Conservation (phyloP, 768 basidiomycete species). For the Filobasidium wieringae region DNA sequence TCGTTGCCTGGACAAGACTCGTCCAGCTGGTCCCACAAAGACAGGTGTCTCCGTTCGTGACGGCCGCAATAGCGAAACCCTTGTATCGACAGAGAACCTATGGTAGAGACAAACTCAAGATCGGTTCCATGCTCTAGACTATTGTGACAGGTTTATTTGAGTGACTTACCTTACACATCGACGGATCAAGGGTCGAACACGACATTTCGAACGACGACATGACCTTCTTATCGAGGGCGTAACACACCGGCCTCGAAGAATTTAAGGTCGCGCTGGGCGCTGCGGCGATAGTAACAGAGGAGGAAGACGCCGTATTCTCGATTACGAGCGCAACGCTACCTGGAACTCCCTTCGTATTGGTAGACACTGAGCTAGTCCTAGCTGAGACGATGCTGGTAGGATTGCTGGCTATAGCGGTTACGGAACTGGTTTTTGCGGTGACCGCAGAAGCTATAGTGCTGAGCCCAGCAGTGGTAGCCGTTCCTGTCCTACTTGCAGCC, state of each 20-base stretch:
- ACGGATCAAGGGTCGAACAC: neutral
- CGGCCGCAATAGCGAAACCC: slow-evolving; percentile 20
- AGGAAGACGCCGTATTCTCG: neutral
- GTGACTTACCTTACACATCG: neutral
- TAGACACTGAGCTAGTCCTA: too few species aligned
- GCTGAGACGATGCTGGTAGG: too few species aligned
- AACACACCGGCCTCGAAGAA: neutral
- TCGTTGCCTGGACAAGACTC: slow-evolving; percentile 13
- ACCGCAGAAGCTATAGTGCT: neutral
- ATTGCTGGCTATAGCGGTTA: neutral
- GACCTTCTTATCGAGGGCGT: neutral
- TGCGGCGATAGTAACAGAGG: neutral
- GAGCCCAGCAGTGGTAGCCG: neutral
- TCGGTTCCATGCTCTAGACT: neutral
- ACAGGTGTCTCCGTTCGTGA: slow-evolving; percentile 24
- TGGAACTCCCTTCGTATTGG: neutral
- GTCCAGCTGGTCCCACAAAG: slow-evolving; percentile 18
- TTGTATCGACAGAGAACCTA: slow-evolving; percentile 14
- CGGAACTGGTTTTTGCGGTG: neutral
- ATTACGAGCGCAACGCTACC: neutral
- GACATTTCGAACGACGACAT: neutral
- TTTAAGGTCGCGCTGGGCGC: neutral
- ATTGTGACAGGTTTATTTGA: neutral
- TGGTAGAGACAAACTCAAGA: neutral
- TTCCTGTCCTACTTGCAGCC: neutral